Conservation (phyloP, 495 filamentous ascomycete genomes). For the Xylaria palmicola region DNA sequence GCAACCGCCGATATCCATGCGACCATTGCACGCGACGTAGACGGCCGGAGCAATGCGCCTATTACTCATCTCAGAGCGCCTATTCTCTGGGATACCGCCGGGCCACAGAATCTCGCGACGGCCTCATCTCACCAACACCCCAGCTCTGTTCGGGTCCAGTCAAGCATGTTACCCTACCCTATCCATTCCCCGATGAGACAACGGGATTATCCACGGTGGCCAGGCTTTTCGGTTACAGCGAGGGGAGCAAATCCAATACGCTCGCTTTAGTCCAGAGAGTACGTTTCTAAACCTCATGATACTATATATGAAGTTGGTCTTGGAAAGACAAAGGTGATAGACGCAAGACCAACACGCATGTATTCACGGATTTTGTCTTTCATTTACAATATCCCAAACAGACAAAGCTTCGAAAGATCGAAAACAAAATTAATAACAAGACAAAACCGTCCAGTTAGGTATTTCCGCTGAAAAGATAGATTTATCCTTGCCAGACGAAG, state of each 20-base stretch:
- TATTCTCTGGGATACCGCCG: background rate
- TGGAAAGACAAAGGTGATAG: too few species aligned
- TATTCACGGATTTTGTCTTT: background rate
- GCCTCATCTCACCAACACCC: background rate
- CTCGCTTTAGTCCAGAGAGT: conserved; percentile 22
- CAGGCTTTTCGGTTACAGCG: conserved; percentile 27
- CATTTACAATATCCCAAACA: background rate
- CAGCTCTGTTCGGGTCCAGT: background rate
- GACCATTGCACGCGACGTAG: conserved; percentile 12
- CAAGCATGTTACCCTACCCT: background rate
- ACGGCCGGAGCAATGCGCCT: conserved; percentile 16
- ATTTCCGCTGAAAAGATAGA: background rate
- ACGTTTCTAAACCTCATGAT: background rate
- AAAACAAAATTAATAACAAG: background rate
- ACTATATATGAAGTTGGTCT: too few species aligned
- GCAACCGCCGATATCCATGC: conserved; percentile 9
- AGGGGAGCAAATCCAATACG: conserved; percentile 23
- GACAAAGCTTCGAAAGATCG: background rate
- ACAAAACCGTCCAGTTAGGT: background rate
- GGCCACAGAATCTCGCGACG: background rate
- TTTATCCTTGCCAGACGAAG: background rate
- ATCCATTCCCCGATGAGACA: background rate
- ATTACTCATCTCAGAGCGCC: conserved; percentile 3
- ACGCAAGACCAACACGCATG: background rate
- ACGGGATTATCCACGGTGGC: conserved; percentile 13